A percentile compares a stretch with the other conserved stretches of the same genome.
phyloP scores from a whole-genome alignment of 2,329 filamentous ascomycete species.

The Diaporthe amygdali region DNA sequence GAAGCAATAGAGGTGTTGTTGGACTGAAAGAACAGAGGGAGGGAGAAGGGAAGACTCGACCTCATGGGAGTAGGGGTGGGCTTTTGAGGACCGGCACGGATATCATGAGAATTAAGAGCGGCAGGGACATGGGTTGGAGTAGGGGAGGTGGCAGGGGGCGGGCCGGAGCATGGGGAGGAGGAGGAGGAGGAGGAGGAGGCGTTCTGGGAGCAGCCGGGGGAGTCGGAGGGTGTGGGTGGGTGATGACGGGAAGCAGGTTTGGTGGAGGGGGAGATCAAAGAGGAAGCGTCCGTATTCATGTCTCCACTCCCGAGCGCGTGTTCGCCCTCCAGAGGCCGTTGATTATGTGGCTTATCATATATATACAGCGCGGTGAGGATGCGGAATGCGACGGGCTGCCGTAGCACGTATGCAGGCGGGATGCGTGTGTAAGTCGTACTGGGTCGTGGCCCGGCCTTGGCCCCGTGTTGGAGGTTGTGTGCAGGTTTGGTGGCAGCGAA shows the following conservation, averaged over 20 bases:
- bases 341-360: slow-evolving; percentile 27
- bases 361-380: slow-evolving; percentile 23
- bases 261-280: slow-evolving; percentile 16
- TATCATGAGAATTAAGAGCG: slow-evolving; percentile 25
- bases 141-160: slow-evolving; percentile 27
- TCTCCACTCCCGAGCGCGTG: slow-evolving; percentile 27
- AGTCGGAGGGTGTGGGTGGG: slow-evolving; percentile 22
- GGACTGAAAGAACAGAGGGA: slow-evolving; percentile 54
- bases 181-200: slow-evolving; percentile 13
- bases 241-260: slow-evolving; percentile 16
- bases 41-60: slow-evolving; percentile 51
- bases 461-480: background rate
- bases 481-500: slow-evolving; percentile 8
- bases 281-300: slow-evolving; percentile 26
- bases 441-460: slow-evolving; percentile 18
- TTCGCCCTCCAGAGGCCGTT: slow-evolving; percentile 26
- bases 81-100: slow-evolving; percentile 27
- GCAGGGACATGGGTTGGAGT: slow-evolving; percentile 30
- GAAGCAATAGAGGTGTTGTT: slow-evolving; percentile 56
- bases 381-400: slow-evolving; percentile 24
- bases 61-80: slow-evolving; percentile 31
- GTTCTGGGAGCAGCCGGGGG: slow-evolving; percentile 15
- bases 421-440: slow-evolving; percentile 23
- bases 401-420: slow-evolving; percentile 28
- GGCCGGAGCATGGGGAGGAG: slow-evolving; percentile 14